Base-by-base conservation (phyloP, 345 rosid species). In the Cardamine occulta region DNA sequence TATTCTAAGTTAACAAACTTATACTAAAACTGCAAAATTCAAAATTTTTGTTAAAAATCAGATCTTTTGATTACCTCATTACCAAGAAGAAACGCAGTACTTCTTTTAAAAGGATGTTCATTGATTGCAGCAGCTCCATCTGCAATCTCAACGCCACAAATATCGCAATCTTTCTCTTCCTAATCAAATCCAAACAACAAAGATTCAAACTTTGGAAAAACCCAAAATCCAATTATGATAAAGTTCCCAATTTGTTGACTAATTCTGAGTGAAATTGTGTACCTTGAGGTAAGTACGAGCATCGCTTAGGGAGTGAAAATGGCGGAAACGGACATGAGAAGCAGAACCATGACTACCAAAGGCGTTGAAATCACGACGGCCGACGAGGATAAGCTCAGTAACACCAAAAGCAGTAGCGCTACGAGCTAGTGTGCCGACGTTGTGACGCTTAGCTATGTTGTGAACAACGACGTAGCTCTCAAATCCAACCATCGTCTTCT, bases 291-390 rank as follows among this genome's bases (percentile, higher is more conserved):
- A 95, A 49, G 63, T 47, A 17, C 89, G 91, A 53, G 96, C 97
- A 1, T 92, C 93, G 68, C 28, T 24, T 53, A 95, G 89, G 5
- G 97, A 90, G 80, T 90, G 88, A 65, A 92, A 95, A 74, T 92
- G 99, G 81, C 97, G 92, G 82, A 90, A 90, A 48, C 82, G 85
- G 69, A 89, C 34, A 82, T 90, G 99, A 49, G 96, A 86, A 68
- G 98, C 84, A 59, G 99, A 92, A 28, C 99, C 99, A 63, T 95
- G 99, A 82, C 98, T 90, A 7, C 99, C 99, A 53, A 95, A 92
- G 70, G 97, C 85, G 81, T 95, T 92, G 83, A 95, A 95, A 81
- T 95, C 98, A 13, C 99, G 76, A 61, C 98, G 97, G 48, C 99
- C 99, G 1, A 89, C 91, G 44, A 95, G 86, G 8, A 95, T 90